These are phyloP conservation scores for Ilyonectria destructans DNA, from an alignment of 2,329 filamentous ascomycete genomes.

Conservation along the genomic window DNA sequence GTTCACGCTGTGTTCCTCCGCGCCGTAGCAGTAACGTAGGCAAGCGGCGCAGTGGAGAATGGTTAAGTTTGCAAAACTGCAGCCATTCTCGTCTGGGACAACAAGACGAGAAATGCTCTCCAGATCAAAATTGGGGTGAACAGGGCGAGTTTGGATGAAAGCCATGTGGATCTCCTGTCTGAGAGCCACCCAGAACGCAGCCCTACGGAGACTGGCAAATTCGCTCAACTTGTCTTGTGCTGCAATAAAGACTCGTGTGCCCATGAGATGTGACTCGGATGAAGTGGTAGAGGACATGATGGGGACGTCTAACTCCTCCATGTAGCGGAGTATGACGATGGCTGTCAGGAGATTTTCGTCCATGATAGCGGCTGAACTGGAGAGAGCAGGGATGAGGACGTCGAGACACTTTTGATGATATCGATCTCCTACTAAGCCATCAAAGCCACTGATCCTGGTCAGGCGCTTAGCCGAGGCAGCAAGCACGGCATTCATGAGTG, in stretches of 20 bases:
- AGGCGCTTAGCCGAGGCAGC: conserved; percentile 49
- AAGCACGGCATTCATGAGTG: conserved; percentile 50
- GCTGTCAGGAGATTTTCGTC: conserved; percentile 52
- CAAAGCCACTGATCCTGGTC: conserved; percentile 42
- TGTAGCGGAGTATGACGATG: conserved; percentile 51
- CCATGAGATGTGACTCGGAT: conserved; percentile 50
- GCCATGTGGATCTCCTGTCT: conserved; percentile 53
- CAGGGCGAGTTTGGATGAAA: conserved; percentile 49
- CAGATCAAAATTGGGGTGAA: conserved; percentile 48
- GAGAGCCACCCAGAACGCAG: conserved; percentile 51
- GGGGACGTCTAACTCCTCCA: conserved; percentile 50
- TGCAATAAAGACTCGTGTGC: conserved; percentile 49
- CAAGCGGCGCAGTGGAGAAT: conserved; percentile 50
- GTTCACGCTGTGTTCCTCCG: conserved; percentile 45
- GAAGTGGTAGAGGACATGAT: conserved; percentile 32
- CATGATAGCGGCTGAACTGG: conserved; percentile 45
- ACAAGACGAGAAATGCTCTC: conserved; percentile 43
- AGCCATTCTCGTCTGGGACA: conserved; percentile 45
- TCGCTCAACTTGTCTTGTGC: conserved; percentile 49
- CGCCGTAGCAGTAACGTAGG: conserved; percentile 50
- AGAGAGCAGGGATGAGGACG: conserved; percentile 48
- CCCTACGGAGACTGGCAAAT: conserved; percentile 49
- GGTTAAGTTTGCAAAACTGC: conserved; percentile 47
- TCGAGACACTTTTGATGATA: conserved; percentile 51
- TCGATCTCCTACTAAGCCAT: conserved; percentile 44